Base-by-base conservation (phyloP, 805 yeast genomes). In the Ogataea neopini region DNA sequence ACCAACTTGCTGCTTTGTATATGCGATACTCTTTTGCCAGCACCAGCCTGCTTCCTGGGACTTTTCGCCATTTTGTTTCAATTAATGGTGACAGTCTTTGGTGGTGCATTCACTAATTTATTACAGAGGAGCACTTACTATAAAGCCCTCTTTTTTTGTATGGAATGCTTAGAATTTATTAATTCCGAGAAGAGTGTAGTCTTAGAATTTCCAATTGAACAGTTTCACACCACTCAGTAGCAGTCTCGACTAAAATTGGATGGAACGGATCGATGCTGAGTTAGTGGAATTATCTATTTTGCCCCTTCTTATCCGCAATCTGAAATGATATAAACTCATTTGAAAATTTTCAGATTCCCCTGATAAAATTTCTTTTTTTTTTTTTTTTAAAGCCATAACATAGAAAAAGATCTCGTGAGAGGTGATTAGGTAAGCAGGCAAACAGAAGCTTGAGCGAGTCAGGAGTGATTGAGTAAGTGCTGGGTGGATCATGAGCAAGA, bases 1-100 rank as follows among this genome's bases (percentile, higher is more conserved):
- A 19, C 51, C 53, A 60, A 13, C 60, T 63, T 28, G 65, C 66
- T 56, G 60, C 58, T n/a, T 54, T 44, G 30, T 51, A 50, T 37
- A 50, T 60, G 43, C 56, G 61, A 44, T 49, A 67, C 48, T 54
- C 56, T 49, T 46, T 60, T 47, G 37, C 64, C 50, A 58, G 63
- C 19, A 49, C 53, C 41, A 14, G 57, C 44, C 28, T 47, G 53
- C 44, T 65, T 68, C 45, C 63, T 60, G 39, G 67, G 64, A 53
- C 59, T 60, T 45, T 61, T 62, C 10, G 64, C 60, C 70, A 66
- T 64, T 13, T 35, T 22, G 17, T 9, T 14, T 17, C 29, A 20
- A 10, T n/a, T 8, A 15, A 34, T 14, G 20, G 14, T 41, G 44
- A 17, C 14, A 13, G 17, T 18, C 17, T 7, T 23, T 40, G 35